Evolutionary conservation across 805 yeast species (phyloP).

Genomic region (Alloascoidea hylecoeti): DNA sequence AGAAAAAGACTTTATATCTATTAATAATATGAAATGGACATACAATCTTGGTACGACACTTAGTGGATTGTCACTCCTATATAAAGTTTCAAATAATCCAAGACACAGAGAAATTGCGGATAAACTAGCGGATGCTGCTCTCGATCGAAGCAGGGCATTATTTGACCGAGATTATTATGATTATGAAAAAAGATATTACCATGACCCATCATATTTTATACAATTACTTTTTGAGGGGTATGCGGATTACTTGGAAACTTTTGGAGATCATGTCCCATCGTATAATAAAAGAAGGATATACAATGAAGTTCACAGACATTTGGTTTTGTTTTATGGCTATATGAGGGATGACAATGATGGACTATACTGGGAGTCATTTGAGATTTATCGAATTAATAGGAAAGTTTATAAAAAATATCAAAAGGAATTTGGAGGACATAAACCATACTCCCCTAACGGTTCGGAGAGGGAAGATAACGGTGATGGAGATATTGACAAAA

Average conservation of each 20-base stretch:
- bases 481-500: constrained; percentile 18
- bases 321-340: constrained; percentile 41
- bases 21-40: constrained; percentile 44
- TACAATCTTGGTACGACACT: constrained; percentile 57
- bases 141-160: constrained; percentile 37
- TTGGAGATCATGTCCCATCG: constrained; percentile 24
- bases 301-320: constrained; percentile 35
- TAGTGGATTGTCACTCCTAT: constrained; percentile 36
- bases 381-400: constrained; percentile 37
- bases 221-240: constrained; percentile 55
- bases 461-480: constrained; percentile 40
- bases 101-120: constrained; percentile 28
- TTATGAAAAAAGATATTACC: constrained; percentile 40
- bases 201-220: constrained; percentile 47
- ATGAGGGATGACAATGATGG: constrained; percentile 44
- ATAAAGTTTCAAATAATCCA: constrained; percentile 31
- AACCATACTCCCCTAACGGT: constrained; percentile 30
- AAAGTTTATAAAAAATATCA: constrained; percentile 36
- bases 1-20: too few relatives aligned
- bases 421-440: constrained; percentile 39
- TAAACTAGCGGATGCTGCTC: constrained; percentile 36
- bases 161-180: constrained; percentile 49
- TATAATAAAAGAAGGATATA: constrained; percentile 16
- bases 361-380: constrained; percentile 44
- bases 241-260: constrained; percentile 43